Evolutionary conservation across 495 filamentous ascomycete genomes (phyloP), one percentile per base, ranked within the genome.

Genomic region (Oleoguttula mirabilis): DNA sequence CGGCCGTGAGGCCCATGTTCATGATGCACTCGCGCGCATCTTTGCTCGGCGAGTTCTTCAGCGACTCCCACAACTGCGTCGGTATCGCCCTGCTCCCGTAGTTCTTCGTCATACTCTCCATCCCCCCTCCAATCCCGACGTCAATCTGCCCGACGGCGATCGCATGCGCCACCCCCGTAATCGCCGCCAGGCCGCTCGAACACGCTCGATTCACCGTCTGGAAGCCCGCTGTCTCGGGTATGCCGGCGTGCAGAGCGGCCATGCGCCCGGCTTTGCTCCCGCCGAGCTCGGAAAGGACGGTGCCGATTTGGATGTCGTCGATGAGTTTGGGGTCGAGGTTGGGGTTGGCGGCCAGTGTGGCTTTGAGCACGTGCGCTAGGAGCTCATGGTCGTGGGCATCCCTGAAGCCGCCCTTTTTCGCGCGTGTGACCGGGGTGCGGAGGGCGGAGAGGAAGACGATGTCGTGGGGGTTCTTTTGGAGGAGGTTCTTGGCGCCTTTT

Each of bases 71-170:
- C n/a, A 83, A 59, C 31, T 83, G 74, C 2, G 74, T 77, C 0
- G 88, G 88, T 41, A 95, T 88, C 5, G 88, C 88, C 40, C 75
- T 66, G 0, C 67, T 73, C 6, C 79, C 84, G 61, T 94, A 94
- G 60, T 93, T 93, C 39, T 79, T 63, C 36, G 83, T 92, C 87
- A 94, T 94, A 58, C 76, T 82, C 69, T 94, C 87, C 80, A 88
- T 92, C 14, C 87, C 87, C 16, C 80, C 88, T 25, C 78, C 87
- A 39, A 95, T 74, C 47, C 86, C 87, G n/a, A 82, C 65, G 52
- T 77, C 71, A 42, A 90, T 78, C 45, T 75, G 73, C 0, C 76
- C 84, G 0, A 74, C 67, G 25, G 72, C 70, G 50, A 94, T 90
- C 33, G 77, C 69, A 19, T 80, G 73, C 2, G 80, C 77, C 0